Evolutionary conservation across 2,329 filamentous ascomycete genomes (phyloP).

Genomic region (Colletotrichum musicola): DNA sequence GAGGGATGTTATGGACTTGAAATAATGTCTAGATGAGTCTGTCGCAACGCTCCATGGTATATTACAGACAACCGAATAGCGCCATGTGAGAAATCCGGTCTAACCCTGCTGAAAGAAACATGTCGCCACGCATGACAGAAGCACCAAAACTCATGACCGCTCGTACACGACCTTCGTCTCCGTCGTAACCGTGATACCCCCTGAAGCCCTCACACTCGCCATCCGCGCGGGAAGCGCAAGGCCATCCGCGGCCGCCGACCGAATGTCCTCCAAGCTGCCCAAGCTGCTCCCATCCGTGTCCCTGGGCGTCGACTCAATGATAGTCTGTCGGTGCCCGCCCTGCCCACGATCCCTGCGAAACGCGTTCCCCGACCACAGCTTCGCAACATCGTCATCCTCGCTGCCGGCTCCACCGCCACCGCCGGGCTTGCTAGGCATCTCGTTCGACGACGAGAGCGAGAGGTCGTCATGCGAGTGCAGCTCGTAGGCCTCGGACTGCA

Average conservation of each 20-base stretch:
- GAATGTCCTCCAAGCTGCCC: background rate
- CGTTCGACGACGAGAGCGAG: conserved; percentile 14
- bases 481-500: conserved; percentile 38
- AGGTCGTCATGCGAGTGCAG: conserved; percentile 32
- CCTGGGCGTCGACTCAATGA: conserved; percentile 8
- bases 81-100: background rate
- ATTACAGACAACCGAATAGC: background rate
- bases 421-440: background rate
- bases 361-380: conserved; percentile 32
- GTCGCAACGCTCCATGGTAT: background rate
- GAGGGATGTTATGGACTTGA: conserved; percentile 37
- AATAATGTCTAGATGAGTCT: background rate
- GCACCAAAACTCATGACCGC: background rate
- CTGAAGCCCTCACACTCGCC: conserved; percentile 6
- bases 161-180: conserved; percentile 33
- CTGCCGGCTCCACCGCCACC: too few species aligned
- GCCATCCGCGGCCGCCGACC: background rate
- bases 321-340: background rate
- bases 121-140: background rate
- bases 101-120: too few species aligned
- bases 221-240: background rate
- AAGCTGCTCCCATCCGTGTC: background rate
- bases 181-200: conserved; percentile 25
- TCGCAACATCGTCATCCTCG: conserved; percentile 23
- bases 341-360: conserved; percentile 11